Base-by-base conservation (phyloP, 1,284 basidiomycete species). In the Trichosporon sp. region DNA sequence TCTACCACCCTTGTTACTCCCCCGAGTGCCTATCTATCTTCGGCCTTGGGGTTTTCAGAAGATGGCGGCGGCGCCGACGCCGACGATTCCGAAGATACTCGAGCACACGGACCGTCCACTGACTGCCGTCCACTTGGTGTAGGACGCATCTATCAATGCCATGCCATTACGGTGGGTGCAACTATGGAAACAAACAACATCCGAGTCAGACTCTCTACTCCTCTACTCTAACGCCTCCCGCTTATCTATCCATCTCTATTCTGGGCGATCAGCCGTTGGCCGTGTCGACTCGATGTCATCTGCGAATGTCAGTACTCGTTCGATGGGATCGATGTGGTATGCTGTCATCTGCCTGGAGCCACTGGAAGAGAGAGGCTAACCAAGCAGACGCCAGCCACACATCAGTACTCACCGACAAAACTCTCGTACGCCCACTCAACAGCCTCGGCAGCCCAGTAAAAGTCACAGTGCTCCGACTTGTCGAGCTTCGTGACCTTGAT, bases 391-490 rank as follows among this genome's bases (percentile, higher is more conserved):
- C n/a, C n/a, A 27, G 9, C 21, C 34, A 59, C 19, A 33, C 19
- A 5, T 32, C 54, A 3, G 25, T 11, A 76, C 75, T 68, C 60
- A 80, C 80, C 77, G 52, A 82, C 63, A 59, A 82, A 78, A 19
- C 78, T 78, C 32, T 74, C 69, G 69, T 81, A 84, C 63, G 83
- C 84, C 81, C 85, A 84, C 71, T 87, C 86, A 14, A 86, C 85
- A 6, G 86, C 85, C 71, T 86, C 85, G 1, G 84, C 84, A 2
- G 84, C 83, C 84, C 84, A 84, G 66, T 82, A 82, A 65, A 82
- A 82, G 65, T 84, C 82, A 56, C 79, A 80, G 64, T 80, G 78
- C 77, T 85, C 84, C 36, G 79, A 81, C 69, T 78, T 70, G 56
- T 84, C 83, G 60, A 86, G 72, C 69, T 83, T 82, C 63, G 83